Evolutionary conservation across 176 grass and related monocot genomes (phyloP).

Genomic region (Musa itinerans): DNA sequence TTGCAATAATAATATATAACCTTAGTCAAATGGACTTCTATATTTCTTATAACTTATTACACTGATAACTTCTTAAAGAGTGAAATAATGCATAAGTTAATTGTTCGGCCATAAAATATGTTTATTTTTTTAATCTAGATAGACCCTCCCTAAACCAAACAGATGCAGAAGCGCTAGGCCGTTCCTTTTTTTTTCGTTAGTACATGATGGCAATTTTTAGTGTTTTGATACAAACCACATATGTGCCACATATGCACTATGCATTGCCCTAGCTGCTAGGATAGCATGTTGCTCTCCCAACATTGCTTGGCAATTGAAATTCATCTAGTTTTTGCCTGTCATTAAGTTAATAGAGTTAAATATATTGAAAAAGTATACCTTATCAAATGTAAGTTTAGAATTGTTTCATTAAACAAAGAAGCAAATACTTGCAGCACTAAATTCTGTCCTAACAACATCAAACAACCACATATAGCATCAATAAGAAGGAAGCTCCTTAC

Average conservation of each 20-base stretch:
- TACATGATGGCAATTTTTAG: neutral
- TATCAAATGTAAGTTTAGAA: neutral
- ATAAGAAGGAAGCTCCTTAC: constrained; percentile 30
- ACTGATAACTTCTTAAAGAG: neutral
- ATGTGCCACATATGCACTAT: neutral
- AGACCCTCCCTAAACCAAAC: too few species aligned
- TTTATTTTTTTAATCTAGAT: too few species aligned
- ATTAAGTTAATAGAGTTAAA: neutral
- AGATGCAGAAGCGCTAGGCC: too few species aligned
- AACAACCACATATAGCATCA: neutral
- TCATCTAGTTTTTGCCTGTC: neutral
- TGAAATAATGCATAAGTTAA: neutral
- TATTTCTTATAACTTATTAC: neutral
- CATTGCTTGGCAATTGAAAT: neutral
- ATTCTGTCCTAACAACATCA: neutral
- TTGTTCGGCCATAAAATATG: too few species aligned
- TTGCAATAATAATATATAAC: neutral
- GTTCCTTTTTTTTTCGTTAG: too few species aligned
- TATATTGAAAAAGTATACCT: neutral
- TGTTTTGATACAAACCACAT: neutral
- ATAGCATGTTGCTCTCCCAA: neutral
- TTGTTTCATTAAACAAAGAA: neutral
- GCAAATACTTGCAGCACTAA: neutral
- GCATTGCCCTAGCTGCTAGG: neutral
- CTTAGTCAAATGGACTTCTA: neutral